A percentile compares a stretch with the other conserved stretches of the same genome.
phyloP scores from a whole-genome alignment of 139 green algal genomes.

The Tetratostichococcus sp. region DNA sequence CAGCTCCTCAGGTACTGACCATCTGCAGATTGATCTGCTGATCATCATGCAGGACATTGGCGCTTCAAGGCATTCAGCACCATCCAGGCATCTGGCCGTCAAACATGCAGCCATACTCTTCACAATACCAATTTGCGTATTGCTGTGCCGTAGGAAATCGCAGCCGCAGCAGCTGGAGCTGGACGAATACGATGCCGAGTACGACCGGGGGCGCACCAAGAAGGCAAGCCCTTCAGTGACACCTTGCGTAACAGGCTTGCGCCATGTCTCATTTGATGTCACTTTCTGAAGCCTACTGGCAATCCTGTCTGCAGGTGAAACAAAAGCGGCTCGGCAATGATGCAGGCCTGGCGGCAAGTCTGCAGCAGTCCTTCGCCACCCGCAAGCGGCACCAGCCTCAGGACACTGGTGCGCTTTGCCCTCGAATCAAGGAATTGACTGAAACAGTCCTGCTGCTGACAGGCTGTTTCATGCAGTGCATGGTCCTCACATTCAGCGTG shows the following conservation, averaged over 20 bases:
- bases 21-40: too few relatives aligned
- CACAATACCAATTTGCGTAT: too few relatives aligned
- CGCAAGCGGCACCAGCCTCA: background rate
- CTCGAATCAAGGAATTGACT: background rate
- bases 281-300: too few relatives aligned
- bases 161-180: slow-evolving; percentile 8
- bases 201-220: slow-evolving; percentile 29
- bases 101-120: too few relatives aligned
- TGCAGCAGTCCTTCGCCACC: background rate
- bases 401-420: background rate
- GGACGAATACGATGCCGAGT: slow-evolving; percentile 38
- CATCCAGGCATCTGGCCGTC: too few relatives aligned
- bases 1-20: background rate
- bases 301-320: slow-evolving; percentile 12
- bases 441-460: too few relatives aligned
- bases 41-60: background rate
- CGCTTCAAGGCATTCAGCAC: background rate
- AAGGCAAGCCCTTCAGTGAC: too few relatives aligned
- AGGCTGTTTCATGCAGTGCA: too few relatives aligned
- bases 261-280: too few relatives aligned
- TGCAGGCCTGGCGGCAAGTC: background rate
- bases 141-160: background rate
- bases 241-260: too few relatives aligned
- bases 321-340: background rate
- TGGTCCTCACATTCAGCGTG: too few relatives aligned